These are phyloP conservation scores for Inga leiocalycina DNA, from an alignment of 306 rosid species.

Conservation along the genomic window DNA sequence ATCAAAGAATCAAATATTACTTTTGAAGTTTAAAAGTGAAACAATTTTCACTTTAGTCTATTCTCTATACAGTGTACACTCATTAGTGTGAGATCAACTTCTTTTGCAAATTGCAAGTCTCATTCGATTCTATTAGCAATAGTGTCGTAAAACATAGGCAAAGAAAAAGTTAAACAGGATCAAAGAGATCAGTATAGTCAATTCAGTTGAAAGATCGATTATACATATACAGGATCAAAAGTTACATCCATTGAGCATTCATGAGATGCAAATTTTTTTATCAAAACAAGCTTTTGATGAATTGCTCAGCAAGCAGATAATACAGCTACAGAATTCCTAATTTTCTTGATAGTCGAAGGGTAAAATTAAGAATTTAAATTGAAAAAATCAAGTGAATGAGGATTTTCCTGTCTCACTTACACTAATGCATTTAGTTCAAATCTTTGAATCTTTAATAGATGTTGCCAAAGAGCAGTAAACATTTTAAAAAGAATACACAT, in stretches of 20 bases:
- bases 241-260: conserved; percentile 5
- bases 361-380: conserved; percentile 14
- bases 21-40: neutral
- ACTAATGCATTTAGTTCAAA: conserved; percentile 25
- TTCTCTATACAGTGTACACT: neutral
- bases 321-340: neutral
- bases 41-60: neutral
- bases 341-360: neutral
- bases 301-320: neutral
- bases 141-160: neutral
- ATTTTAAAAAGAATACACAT: conserved; percentile 30
- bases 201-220: neutral
- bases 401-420: conserved; percentile 46
- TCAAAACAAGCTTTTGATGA: neutral
- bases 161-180: neutral
- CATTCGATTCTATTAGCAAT: neutral
- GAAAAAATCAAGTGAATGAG: conserved; percentile 38
- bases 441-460: conserved; percentile 34
- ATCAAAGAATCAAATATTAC: neutral
- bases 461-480: conserved; percentile 22
- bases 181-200: neutral
- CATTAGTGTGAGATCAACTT: neutral
- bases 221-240: neutral
- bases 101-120: neutral
- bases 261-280: neutral